phyloP scores from a whole-genome alignment of 768 basidiomycete species.

The Termitomyces sp. region DNA sequence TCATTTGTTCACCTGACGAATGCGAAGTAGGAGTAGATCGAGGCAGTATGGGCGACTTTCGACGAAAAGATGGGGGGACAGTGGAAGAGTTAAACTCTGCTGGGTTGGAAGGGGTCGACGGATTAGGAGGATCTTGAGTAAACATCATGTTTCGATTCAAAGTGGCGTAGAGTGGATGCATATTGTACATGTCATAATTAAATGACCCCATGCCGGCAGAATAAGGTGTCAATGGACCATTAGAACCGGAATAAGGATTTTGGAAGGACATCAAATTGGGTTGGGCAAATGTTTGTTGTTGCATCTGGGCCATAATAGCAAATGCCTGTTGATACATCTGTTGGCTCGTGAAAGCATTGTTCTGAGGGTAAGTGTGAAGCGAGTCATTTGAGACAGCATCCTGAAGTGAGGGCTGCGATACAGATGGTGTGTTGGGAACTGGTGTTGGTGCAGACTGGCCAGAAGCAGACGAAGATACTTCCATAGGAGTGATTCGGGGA shows the following conservation, averaged over 20 bases:
- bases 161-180: not conserved
- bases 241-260: not conserved
- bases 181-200: not conserved
- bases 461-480: constrained; percentile 10
- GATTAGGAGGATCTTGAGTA: not conserved
- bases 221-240: not conserved
- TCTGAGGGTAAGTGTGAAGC: not conserved
- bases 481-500: constrained; percentile 51
- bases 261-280: constrained; percentile 1
- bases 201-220: not conserved
- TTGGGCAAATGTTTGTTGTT: constrained; percentile 1
- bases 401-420: not conserved
- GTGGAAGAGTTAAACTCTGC: constrained; percentile 5
- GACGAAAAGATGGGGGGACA: constrained; percentile 14
- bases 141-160: constrained; percentile 4
- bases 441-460: not conserved
- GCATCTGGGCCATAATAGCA: constrained; percentile 3
- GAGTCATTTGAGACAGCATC: not conserved
- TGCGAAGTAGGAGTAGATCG: constrained; percentile 8
- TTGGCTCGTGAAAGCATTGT: not conserved
- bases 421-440: not conserved
- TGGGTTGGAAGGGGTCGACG: not conserved
- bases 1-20: constrained; percentile 4
- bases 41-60: constrained; percentile 9
- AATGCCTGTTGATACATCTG: constrained; percentile 6